These are phyloP conservation scores for Sclerotinia borealis DNA, from an alignment of 2,329 filamentous ascomycete genomes.

Conservation along the genomic window DNA sequence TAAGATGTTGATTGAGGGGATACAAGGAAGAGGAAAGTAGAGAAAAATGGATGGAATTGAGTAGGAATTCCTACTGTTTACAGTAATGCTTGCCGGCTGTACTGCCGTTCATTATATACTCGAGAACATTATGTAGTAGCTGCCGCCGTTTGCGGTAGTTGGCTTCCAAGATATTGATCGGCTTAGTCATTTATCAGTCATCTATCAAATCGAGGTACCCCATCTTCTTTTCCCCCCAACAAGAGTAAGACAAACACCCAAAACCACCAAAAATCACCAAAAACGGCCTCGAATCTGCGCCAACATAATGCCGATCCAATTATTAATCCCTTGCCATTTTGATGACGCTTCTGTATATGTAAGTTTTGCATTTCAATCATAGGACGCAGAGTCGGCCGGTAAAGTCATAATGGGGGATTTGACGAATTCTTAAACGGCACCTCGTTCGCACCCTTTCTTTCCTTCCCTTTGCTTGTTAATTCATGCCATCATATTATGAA, in stretches of 20 bases:
- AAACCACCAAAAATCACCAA: no score
- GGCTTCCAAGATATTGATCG: not conserved
- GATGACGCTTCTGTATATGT: not conserved
- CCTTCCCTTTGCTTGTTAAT: not conserved
- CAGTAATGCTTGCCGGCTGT: no score
- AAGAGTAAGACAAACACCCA: not conserved
- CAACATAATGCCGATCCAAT: not conserved
- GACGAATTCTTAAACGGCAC: not conserved
- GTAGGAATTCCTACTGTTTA: no score
- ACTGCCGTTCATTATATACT: no score
- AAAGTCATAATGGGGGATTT: not conserved
- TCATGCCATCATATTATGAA: not conserved
- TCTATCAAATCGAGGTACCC: no score
- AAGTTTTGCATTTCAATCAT: no score
- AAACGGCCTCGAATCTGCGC: not conserved
- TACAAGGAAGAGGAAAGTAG: no score
- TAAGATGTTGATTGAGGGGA: not conserved
- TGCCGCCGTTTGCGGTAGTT: conserved; percentile 11
- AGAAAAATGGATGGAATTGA: no score
- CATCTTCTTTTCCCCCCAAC: not conserved
- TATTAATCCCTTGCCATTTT: not conserved
- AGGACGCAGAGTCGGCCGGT: not conserved
- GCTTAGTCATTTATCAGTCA: conserved; percentile 8
- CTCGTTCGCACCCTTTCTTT: not conserved
- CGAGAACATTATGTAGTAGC: no score